Conservation (phyloP, 129 eudicot genomes). For the Pseudognaphalium luteoalbum region DNA sequence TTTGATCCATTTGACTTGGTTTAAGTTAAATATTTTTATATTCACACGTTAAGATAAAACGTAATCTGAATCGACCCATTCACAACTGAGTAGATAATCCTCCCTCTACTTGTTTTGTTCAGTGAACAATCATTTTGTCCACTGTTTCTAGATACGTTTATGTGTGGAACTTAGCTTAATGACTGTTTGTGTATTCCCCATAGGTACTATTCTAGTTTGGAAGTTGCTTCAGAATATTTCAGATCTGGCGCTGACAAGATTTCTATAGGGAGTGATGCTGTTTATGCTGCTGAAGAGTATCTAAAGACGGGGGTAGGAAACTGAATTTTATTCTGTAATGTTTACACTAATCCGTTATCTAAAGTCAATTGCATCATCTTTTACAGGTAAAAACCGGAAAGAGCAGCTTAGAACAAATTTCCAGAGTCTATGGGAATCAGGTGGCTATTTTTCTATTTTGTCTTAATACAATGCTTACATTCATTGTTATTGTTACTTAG, state of each 20-base stretch:
- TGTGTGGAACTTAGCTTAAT: not conserved
- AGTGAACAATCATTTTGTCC: not conserved
- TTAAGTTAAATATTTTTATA: too few relatives aligned
- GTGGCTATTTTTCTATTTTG: constrained; percentile 28
- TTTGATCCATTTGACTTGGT: not conserved
- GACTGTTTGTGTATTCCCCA: not conserved
- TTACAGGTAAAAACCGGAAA: constrained; percentile 80
- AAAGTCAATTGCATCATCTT: not conserved
- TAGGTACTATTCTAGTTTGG: constrained; percentile 93
- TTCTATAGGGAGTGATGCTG: constrained; percentile 98
- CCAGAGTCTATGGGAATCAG: constrained; percentile 97
- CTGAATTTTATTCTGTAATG: not conserved
- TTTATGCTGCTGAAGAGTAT: constrained; percentile 95
- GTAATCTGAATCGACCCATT: not conserved
- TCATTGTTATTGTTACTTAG: not conserved
- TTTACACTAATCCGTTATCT: not conserved
- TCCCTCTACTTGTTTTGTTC: too few relatives aligned
- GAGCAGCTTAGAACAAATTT: constrained; percentile 95
- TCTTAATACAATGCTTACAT: not conserved
- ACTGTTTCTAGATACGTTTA: not conserved
- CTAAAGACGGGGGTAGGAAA: constrained; percentile 74
- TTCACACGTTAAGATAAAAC: not conserved
- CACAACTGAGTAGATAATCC: not conserved
- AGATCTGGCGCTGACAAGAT: constrained; percentile 98
- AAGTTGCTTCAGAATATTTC: constrained; percentile 98